Base-by-base conservation (phyloP, 495 filamentous ascomycete genomes). In the Diplogelasinospora grovesii region DNA sequence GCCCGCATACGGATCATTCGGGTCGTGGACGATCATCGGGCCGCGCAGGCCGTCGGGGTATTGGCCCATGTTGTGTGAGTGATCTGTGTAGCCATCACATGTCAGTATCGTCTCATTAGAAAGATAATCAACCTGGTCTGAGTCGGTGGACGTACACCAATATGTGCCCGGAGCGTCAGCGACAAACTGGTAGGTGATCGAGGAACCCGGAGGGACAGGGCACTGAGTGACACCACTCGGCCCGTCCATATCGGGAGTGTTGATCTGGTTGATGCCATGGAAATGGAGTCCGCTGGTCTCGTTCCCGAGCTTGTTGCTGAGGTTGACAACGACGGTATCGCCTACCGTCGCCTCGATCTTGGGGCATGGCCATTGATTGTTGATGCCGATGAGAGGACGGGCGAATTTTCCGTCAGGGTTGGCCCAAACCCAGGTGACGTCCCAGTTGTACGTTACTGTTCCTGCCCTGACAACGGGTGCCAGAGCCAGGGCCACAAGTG, bases 41-140 rank as follows among this genome's bases (percentile, higher is more conserved):
- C 83, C 83, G 11, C 82, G 79, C 30, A 85, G 69, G 14, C 86
- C 86, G 56, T 92, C 86, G 1, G 85, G 82, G 43, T 86, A 88
- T 55, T 86, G 83, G 1, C 71, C 74, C 52, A 69, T 66, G 31
- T 74, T 70, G 51, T 89, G 85, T n/a, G 80, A 86, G 57, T 89
- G 85, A 48, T 87, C 64, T 69, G 37, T 22, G 7, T 3, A 8
- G 5, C 11, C 30, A 18, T 22, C 11, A 15, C 11, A 22, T 30
- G 23, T 65, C 23, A 65, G 53, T 36, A 11, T 13, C 35, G 14
- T 18, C 8, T 5, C 7, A n/a, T 14, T 18, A 16, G 4, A 14
- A 14, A 11, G 7, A 16, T 3, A 5, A 33, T 5, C 30, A 18
- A 18, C 30, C 15, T 16, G 10, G n/a, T 8, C 21, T 14, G 30